Conservation (phyloP, 2,329 filamentous ascomycete genomes). For the Aspergillus quadricinctus region DNA sequence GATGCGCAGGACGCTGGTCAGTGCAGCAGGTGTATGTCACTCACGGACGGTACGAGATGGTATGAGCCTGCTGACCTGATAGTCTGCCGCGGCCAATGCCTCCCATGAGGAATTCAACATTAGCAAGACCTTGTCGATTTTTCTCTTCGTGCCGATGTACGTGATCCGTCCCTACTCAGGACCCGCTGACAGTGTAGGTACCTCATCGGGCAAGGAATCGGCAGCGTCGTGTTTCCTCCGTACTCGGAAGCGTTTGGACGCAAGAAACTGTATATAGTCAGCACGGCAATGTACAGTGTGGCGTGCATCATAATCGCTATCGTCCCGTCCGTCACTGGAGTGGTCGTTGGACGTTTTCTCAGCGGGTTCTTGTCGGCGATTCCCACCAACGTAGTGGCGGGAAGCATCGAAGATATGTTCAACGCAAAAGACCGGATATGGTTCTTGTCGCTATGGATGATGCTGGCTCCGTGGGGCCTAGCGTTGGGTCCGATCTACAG, state of each 20-base stretch:
- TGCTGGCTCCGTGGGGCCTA: conserved; percentile 38
- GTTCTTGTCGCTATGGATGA: conserved; percentile 42
- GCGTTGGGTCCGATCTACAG: conserved; percentile 42
- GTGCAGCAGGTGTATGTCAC: conserved; percentile 8
- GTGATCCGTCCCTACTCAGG: background rate
- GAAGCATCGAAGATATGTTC: conserved; percentile 49
- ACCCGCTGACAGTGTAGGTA: conserved; percentile 15
- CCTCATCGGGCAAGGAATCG: conserved; percentile 23
- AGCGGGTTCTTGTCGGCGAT: conserved; percentile 44
- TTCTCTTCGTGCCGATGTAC: conserved; percentile 18
- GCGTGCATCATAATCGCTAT: conserved; percentile 34
- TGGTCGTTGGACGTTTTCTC: conserved; percentile 37
- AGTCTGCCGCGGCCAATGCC: conserved; percentile 14
- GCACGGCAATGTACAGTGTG: conserved; percentile 16
- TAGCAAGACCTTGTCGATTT: conserved; percentile 11
- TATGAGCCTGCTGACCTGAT: conserved; percentile 2
- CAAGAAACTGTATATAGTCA: conserved; percentile 26
- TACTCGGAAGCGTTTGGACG: conserved; percentile 32
- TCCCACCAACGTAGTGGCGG: conserved; percentile 44
- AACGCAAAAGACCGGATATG: conserved; percentile 41
- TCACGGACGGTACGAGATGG: background rate
- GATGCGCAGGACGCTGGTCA: conserved; percentile 7
- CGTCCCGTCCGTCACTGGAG: conserved; percentile 28
- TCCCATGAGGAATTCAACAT: conserved; percentile 12
- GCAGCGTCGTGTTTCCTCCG: conserved; percentile 26